Evolutionary conservation across 192 early-diverging fungal species (phyloP).

Genomic region (Podila verticillata): DNA sequence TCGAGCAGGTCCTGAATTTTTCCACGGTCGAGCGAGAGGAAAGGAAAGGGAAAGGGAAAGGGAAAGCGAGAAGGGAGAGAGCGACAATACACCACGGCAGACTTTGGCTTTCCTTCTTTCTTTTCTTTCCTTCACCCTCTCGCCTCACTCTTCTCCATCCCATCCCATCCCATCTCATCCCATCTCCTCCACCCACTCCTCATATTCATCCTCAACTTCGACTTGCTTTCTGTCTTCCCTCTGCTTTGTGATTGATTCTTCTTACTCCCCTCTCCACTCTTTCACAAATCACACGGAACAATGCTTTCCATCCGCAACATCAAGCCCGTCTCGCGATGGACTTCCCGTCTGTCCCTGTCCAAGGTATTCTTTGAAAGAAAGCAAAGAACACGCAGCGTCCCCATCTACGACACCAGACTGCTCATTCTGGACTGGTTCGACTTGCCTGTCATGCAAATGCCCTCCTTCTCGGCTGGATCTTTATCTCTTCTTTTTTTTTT

Average conservation of each 20-base stretch:
- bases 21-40: conserved; percentile 13
- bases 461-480: not conserved
- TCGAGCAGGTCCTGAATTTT: conserved; percentile 13
- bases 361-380: conserved; percentile 18
- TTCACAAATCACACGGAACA: not conserved
- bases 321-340: conserved; percentile 29
- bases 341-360: conserved; percentile 21
- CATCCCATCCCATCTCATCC: not conserved
- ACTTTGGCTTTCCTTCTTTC: not conserved
- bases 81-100: not conserved
- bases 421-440: no score
- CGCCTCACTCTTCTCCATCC: not conserved
- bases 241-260: conserved; percentile 5
- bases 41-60: not conserved
- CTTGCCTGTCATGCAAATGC: not conserved
- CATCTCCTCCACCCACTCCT: not conserved
- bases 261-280: not conserved
- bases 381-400: no score
- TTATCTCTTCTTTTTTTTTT: not conserved
- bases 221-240: not conserved
- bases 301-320: conserved; percentile 43
- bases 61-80: not conserved
- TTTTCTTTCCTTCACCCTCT: not conserved
- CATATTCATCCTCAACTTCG: not conserved
- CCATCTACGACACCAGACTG: no score